A percentile compares a stretch with the other conserved stretches of the same genome.
phyloP scores from a whole-genome alignment of 148 eudicot species.

The Chenopodium formosanum region DNA sequence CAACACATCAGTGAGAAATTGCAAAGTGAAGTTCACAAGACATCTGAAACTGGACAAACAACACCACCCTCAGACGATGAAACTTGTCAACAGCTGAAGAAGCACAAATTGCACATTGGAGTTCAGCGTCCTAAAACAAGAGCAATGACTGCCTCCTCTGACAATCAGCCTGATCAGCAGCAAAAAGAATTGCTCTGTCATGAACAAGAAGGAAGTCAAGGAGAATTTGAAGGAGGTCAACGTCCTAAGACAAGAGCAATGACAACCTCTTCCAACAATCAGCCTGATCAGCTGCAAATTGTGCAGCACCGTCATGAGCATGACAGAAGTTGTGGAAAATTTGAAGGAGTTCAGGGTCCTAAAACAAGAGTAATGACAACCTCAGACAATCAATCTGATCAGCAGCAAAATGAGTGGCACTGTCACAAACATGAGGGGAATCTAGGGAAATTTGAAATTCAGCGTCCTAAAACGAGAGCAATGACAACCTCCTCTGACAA shows the following conservation, averaged over 20 bases:
- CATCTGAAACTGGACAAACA: neutral
- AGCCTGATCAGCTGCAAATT: too few relatives aligned
- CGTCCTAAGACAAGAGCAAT: too few relatives aligned
- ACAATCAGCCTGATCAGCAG: too few relatives aligned
- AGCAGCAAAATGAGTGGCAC: conserved; percentile 1
- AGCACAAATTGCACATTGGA: neutral
- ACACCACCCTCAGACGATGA: neutral
- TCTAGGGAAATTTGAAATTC: neutral
- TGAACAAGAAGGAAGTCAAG: too few relatives aligned
- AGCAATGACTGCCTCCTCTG: too few relatives aligned
- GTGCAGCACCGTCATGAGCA: too few relatives aligned
- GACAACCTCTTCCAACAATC: too few relatives aligned
- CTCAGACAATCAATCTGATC: neutral
- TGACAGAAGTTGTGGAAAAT: conserved; percentile 10
- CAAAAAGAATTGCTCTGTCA: too few relatives aligned
- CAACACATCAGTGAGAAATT: neutral
- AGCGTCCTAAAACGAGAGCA: too few relatives aligned
- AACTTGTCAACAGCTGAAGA: neutral
- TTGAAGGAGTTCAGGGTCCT: neutral
- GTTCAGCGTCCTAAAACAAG: conserved; percentile 5
- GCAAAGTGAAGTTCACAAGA: conserved; percentile 9
- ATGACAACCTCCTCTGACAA: too few relatives aligned
- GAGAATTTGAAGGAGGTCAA: too few relatives aligned
- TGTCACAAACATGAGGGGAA: conserved; percentile 12
- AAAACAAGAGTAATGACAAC: neutral